These are phyloP conservation scores for Linum trigynum DNA, from an alignment of 345 rosid genomes.

Conservation along the genomic window DNA sequence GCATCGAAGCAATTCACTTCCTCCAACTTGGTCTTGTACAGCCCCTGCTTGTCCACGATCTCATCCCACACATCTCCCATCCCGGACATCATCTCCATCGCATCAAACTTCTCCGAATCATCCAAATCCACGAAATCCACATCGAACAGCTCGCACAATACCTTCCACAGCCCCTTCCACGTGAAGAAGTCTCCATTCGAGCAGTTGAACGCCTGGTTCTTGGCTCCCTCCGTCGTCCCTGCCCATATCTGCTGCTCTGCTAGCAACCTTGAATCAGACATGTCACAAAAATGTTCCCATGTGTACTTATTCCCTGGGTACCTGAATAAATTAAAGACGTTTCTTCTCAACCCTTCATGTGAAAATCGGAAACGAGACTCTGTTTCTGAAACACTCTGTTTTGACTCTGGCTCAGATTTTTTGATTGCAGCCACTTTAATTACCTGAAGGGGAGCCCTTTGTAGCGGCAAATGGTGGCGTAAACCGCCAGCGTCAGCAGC, in stretches of 20 bases:
- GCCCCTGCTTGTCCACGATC: constrained; percentile 26
- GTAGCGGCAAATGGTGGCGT: constrained; percentile 26
- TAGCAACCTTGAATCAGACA: constrained; percentile 21
- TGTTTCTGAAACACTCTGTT: no score
- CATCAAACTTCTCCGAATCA: constrained; percentile 22
- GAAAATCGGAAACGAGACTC: no score
- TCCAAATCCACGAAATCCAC: constrained; percentile 23
- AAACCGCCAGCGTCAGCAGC: constrained; percentile 16
- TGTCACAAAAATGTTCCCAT: constrained; percentile 32
- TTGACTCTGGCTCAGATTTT: no score
- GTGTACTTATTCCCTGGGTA: constrained; percentile 23
- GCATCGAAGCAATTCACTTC: constrained; percentile 28
- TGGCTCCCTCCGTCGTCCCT: background rate
- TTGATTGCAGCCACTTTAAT: no score
- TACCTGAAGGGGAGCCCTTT: constrained; percentile 13
- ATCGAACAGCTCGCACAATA: constrained; percentile 12
- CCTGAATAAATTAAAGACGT: constrained; percentile 4
- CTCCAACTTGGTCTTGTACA: constrained; percentile 20
- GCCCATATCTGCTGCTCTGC: constrained; percentile 38
- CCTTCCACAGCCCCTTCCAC: constrained; percentile 28
- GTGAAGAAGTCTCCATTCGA: constrained; percentile 29
- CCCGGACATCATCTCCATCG: constrained; percentile 15
- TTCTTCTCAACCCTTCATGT: no score
- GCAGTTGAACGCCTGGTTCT: constrained; percentile 34
- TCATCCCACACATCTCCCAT: constrained; percentile 28